These are phyloP conservation scores for Gaertneriomyces semiglobifer DNA, from an alignment of 192 early-diverging fungal genomes.

Conservation along the genomic window DNA sequence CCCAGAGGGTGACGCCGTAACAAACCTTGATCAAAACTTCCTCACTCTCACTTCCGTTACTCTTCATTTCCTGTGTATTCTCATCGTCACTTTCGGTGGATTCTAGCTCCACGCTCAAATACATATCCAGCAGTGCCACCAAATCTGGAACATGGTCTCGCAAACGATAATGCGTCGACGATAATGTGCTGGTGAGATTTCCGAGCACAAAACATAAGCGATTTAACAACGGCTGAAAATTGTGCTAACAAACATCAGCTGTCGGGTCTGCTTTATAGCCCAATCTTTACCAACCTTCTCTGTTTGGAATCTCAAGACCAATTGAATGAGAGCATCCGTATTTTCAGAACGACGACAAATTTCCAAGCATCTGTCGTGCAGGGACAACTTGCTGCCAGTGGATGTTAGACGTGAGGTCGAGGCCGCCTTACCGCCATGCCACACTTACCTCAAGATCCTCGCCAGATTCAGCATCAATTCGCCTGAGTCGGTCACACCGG, in stretches of 20 bases:
- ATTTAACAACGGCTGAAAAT: conserved; percentile 35
- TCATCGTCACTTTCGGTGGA: conserved; percentile 23
- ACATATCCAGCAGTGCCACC: conserved; percentile 39
- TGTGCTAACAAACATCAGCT: conserved; percentile 4
- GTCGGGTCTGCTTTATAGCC: neutral
- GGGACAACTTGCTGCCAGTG: conserved; percentile 31
- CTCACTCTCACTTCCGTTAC: conserved; percentile 16
- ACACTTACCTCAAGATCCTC: conserved; percentile 36
- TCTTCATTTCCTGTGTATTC: neutral
- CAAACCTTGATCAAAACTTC: conserved; percentile 47
- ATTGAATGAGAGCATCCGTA: conserved; percentile 6
- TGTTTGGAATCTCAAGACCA: conserved; percentile 32
- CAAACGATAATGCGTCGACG: neutral
- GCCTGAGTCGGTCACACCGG: conserved; percentile 21
- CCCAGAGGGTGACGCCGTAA: neutral
- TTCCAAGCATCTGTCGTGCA: conserved; percentile 24
- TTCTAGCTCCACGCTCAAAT: conserved; percentile 25
- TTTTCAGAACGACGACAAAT: conserved; percentile 9
- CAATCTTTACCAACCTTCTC: conserved; percentile 26
- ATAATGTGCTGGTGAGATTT: conserved; percentile 31
- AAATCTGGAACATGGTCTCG: conserved; percentile 19
- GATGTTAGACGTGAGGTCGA: neutral
- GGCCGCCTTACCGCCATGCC: neutral
- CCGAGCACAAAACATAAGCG: conserved; percentile 45
- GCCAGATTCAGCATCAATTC: conserved; percentile 35